Conservation (phyloP, 2,329 filamentous ascomycete species). For the Colletotrichum limetticola region DNA sequence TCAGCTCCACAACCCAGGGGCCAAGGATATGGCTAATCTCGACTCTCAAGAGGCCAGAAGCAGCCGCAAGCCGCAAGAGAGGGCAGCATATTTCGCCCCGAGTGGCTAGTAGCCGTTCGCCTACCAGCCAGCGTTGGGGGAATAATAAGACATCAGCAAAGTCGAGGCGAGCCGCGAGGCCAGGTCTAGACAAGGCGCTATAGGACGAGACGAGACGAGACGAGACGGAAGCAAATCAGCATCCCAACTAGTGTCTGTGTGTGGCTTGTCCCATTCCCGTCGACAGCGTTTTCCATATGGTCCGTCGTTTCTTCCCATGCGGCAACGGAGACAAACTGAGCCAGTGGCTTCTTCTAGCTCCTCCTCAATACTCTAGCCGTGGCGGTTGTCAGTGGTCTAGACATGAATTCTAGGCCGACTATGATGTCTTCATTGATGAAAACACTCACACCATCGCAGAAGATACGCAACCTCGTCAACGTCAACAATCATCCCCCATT, state of each 20-base stretch:
- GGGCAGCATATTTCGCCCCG: neutral
- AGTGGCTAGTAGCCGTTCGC: conserved; percentile 30
- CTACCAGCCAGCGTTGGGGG: conserved; percentile 17
- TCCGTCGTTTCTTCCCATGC: conserved; percentile 31
- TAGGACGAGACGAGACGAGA: conserved; percentile 34
- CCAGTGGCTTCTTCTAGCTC: conserved; percentile 32
- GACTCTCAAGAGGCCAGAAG: too few relatives aligned
- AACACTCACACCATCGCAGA: conserved; percentile 25
- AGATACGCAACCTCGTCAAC: conserved; percentile 20
- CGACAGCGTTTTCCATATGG: conserved; percentile 18
- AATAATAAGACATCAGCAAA: conserved; percentile 29
- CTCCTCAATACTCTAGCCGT: conserved; percentile 24
- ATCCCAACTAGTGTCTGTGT: conserved; percentile 29
- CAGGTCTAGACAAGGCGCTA: conserved; percentile 26
- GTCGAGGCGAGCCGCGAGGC: conserved; percentile 22
- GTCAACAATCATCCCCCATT: neutral
- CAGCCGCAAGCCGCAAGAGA: neutral
- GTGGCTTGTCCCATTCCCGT: conserved; percentile 34
- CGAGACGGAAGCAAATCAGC: conserved; percentile 34
- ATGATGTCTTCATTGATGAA: conserved; percentile 34
- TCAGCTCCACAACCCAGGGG: neutral
- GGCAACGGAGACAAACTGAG: conserved; percentile 31
- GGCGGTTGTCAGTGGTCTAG: conserved; percentile 27
- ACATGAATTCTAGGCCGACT: conserved; percentile 18
- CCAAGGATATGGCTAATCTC: neutral